phyloP scores from a whole-genome alignment of 1,284 basidiomycete genomes.

The Cryptococcus sp. region DNA sequence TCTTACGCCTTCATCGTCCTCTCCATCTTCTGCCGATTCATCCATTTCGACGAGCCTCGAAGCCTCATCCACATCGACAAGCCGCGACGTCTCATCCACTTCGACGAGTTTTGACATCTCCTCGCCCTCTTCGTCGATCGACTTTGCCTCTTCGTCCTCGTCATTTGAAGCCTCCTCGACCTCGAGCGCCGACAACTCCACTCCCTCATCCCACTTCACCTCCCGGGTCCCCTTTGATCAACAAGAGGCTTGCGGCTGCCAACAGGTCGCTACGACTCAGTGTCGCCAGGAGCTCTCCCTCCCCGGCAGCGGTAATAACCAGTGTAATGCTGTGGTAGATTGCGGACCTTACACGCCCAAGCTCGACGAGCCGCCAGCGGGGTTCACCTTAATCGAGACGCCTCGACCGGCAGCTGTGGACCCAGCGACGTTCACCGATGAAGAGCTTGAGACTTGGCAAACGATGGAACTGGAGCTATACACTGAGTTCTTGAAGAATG shows the following conservation, averaged over 20 bases:
- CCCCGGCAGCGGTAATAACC: neutral
- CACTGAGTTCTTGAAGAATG: neutral
- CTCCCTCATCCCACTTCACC: too few species aligned
- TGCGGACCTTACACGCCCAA: neutral
- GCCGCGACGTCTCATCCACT: too few species aligned
- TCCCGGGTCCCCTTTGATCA: neutral
- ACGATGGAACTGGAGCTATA: constrained; percentile 1
- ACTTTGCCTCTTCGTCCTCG: neutral
- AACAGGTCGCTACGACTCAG: neutral
- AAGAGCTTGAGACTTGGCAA: neutral
- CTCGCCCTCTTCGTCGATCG: neutral
- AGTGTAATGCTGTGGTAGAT: neutral
- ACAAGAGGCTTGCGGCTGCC: neutral
- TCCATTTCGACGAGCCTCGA: too few species aligned
- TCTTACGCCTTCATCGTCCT: too few species aligned
- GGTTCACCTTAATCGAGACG: neutral
- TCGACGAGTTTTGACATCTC: too few species aligned
- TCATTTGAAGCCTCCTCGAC: too few species aligned
- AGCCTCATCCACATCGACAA: too few species aligned
- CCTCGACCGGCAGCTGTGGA: neutral
- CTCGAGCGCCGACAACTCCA: too few species aligned
- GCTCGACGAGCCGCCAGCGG: neutral
- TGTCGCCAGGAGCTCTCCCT: neutral
- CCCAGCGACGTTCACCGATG: neutral
- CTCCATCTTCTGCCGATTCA: too few species aligned